These are phyloP conservation scores for Ophiobolus disseminans DNA, from an alignment of 2,329 filamentous ascomycete genomes.

Conservation along the genomic window DNA sequence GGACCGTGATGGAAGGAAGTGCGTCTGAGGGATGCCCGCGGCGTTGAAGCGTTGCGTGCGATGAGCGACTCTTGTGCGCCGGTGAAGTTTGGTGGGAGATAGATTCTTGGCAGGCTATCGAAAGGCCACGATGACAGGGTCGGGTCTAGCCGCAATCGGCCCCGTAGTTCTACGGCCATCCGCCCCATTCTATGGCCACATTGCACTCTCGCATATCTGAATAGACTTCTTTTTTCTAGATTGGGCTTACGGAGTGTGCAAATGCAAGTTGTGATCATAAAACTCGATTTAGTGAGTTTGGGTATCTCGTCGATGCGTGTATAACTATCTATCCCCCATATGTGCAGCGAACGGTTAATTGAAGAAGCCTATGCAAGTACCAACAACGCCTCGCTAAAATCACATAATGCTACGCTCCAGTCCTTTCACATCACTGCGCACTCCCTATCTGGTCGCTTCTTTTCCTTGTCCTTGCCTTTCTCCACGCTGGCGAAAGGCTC, in stretches of 20 bases:
- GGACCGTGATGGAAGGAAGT: background rate
- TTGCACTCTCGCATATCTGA: slow-evolving; percentile 7
- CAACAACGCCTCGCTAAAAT: slow-evolving; percentile 34
- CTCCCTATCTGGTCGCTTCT: slow-evolving; percentile 51
- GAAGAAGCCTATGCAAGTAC: slow-evolving; percentile 11
- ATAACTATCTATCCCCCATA: slow-evolving; percentile 1
- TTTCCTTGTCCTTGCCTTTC: slow-evolving; percentile 38
- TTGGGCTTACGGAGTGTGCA: no score
- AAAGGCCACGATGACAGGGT: slow-evolving; percentile 37
- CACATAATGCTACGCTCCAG: slow-evolving; percentile 2
- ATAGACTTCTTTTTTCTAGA: no score
- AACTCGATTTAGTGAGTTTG: slow-evolving; percentile 10
- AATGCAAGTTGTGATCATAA: background rate
- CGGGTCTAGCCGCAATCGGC: slow-evolving; percentile 27
- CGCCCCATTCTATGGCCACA: slow-evolving; percentile 38
- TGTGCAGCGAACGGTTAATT: background rate
- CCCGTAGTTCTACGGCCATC: slow-evolving; percentile 31
- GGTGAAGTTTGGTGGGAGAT: slow-evolving; percentile 32
- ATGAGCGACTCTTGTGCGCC: slow-evolving; percentile 14
- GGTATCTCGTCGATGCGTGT: slow-evolving; percentile 36
- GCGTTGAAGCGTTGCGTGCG: background rate
- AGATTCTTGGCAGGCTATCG: slow-evolving; percentile 21
- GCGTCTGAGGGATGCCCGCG: background rate
- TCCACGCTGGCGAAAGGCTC: slow-evolving; percentile 43
- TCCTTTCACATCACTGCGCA: slow-evolving; percentile 53